phyloP scores from a whole-genome alignment of 192 early-diverging fungal genomes.

The Spizellomyces punctatus region DNA sequence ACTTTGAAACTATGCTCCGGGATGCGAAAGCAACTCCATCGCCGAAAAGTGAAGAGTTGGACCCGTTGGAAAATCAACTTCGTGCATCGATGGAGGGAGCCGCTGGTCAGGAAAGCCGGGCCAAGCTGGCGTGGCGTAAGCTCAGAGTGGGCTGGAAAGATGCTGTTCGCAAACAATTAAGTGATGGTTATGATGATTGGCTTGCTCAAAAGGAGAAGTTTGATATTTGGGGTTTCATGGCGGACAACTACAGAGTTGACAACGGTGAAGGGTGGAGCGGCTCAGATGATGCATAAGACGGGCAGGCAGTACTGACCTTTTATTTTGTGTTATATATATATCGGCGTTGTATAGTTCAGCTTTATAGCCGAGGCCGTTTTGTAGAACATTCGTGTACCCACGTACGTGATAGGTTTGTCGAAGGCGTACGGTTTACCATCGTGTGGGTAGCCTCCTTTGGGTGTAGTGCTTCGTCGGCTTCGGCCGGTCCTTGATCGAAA shows the following conservation, averaged over 20 bases:
- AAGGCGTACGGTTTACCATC: no score
- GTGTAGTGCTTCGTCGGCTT: no score
- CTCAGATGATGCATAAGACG: not conserved
- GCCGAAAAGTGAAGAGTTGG: no score
- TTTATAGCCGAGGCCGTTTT: no score
- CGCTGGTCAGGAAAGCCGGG: slow-evolving; percentile 13
- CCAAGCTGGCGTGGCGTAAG: slow-evolving; percentile 20
- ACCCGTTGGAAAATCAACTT: slow-evolving; percentile 12
- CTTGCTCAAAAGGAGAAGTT: slow-evolving; percentile 9
- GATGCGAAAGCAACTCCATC: slow-evolving; percentile 4
- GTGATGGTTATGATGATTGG: slow-evolving; percentile 20
- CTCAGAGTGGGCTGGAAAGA: slow-evolving; percentile 32
- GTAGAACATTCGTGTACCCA: no score
- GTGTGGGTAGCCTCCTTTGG: no score
- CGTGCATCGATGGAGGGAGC: slow-evolving; percentile 27
- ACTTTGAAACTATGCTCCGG: slow-evolving; percentile 29
- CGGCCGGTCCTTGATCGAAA: no score
- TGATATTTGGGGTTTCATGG: slow-evolving; percentile 36
- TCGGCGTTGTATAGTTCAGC: no score
- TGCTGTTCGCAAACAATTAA: slow-evolving; percentile 22
- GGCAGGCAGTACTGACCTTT: no score
- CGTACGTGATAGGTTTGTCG: no score
- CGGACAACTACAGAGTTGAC: slow-evolving; percentile 29
- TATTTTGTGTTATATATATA: no score
- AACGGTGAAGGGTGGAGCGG: not conserved